Evolutionary conservation across 2,329 filamentous ascomycete species (phyloP), one percentile per base, ranked within the genome.

Genomic region (Tympanopsis confertula): DNA sequence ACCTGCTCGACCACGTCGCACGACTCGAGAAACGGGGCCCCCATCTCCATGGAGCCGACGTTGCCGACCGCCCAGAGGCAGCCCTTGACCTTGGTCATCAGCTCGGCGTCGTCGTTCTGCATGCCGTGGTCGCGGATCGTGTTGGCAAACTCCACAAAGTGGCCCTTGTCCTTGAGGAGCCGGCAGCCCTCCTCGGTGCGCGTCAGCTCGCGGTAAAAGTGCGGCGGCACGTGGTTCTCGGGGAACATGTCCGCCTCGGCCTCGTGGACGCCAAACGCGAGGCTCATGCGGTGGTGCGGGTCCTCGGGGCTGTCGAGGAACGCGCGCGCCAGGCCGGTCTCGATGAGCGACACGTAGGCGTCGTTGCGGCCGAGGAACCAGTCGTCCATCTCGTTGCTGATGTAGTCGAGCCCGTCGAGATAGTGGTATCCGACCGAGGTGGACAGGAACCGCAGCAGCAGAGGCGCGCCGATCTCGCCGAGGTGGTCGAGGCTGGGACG

Each of bases 341-440:
- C 91, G 30, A 98, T 89, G 29, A 96, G 74, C 26, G 78, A 74
- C 37, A 98, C 91, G 47, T 98, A 98, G n/a, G 79, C 82, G 55
- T 98, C 89, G 53, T 98, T 98, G 35, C 91, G 79, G 13, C 91
- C 91, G 20, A 98, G 69, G 53, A 96, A 98, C 91, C 91, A 98
- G 60, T 98, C 93, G 48, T 98, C 91, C 91, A 98, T 98, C 57
- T 98, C 93, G 54, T 94, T 91, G 43, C 88, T 95, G 57, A 98
- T 98, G 55, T 98, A 98, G 62, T 98, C 93, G 32, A 98, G 68
- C 0, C 88, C 91, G 53, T 96, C 87, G 5, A 98, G 70, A 57
- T 98, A 98, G 57, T 96, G 88, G 53, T 98, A 98, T 36, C 91
- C 91, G 40, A 95, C 89, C 2, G 88, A 95, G 1, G 89, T 96